phyloP scores from a whole-genome alignment of 2,329 filamentous ascomycete genomes.

The Eutypella sp. region DNA sequence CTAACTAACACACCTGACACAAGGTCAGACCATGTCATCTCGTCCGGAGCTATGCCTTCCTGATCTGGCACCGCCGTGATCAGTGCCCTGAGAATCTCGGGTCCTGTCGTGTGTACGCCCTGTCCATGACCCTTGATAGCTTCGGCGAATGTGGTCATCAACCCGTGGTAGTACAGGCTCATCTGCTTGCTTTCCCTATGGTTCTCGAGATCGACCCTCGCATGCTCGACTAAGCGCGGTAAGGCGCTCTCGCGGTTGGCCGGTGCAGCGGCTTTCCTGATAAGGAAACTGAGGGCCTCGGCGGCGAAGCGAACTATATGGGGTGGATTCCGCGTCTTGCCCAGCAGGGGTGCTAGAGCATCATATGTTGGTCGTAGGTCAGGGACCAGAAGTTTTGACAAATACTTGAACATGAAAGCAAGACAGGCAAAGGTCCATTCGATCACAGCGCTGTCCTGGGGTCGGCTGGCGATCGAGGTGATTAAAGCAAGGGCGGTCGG shows the following conservation, averaged over 20 bases:
- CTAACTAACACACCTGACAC: conserved; percentile 74
- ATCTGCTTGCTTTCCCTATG: conserved; percentile 52
- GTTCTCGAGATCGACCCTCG: conserved; percentile 61
- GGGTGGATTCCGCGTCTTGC: conserved; percentile 73
- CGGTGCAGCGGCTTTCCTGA: conserved; percentile 78
- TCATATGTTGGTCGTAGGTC: conserved; percentile 81
- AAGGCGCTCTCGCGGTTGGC: conserved; percentile 73
- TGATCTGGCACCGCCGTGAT: conserved; percentile 46
- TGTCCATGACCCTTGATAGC: conserved; percentile 61
- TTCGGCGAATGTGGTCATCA: conserved; percentile 91
- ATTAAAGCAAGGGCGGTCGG: conserved; percentile 69
- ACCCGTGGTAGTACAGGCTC: conserved; percentile 72
- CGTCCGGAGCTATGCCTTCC: conserved; percentile 42
- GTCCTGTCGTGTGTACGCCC: conserved; percentile 55
- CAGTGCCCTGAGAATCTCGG: conserved; percentile 48
- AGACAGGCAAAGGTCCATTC: conserved; percentile 96
- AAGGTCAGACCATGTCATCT: conserved; percentile 56
- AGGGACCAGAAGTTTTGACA: conserved; percentile 79
- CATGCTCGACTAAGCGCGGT: conserved; percentile 64
- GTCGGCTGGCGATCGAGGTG: conserved; percentile 69
- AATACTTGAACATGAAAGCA: conserved; percentile 95
- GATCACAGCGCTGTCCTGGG: conserved; percentile 79
- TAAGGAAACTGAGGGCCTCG: conserved; percentile 88
- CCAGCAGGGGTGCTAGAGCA: conserved; percentile 77
- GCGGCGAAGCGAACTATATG: conserved; percentile 91